These are phyloP conservation scores for Spathaspora arborariae DNA, from an alignment of 805 yeast genomes.

Conservation along the genomic window DNA sequence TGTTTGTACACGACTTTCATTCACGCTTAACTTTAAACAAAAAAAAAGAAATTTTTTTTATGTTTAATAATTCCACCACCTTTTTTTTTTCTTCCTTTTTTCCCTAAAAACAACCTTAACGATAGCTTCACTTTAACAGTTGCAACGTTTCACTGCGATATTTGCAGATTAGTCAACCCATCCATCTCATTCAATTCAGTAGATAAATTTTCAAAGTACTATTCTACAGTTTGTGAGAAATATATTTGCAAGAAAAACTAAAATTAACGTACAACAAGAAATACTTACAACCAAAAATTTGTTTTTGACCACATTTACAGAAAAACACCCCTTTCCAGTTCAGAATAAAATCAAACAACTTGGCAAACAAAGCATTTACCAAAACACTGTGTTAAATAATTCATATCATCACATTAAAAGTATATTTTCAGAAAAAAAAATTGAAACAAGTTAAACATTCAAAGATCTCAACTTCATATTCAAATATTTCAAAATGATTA, in stretches of 20 bases:
- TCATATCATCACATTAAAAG: too few relatives aligned
- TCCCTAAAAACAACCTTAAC: neutral
- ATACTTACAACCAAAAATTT: neutral
- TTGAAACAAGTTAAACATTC: neutral
- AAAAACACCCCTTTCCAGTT: neutral
- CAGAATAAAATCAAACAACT: neutral
- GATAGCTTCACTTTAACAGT: neutral
- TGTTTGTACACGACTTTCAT: neutral
- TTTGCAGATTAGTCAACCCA: neutral
- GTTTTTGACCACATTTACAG: neutral
- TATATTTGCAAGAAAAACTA: neutral
- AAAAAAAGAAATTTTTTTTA: neutral
- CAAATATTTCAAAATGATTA: conserved; percentile 24
- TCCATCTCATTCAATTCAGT: too few relatives aligned
- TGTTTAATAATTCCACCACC: neutral
- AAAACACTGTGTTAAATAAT: too few relatives aligned
- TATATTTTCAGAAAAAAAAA: neutral
- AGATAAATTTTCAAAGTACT: neutral
- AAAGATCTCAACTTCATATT: neutral
- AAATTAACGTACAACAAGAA: neutral
- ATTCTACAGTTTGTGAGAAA: neutral
- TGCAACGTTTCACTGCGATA: neutral
- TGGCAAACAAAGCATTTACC: neutral
- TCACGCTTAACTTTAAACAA: neutral
- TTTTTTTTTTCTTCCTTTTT: neutral